phyloP scores from a whole-genome alignment of 306 rosid species.

The Gynostemma pentaphyllum region DNA sequence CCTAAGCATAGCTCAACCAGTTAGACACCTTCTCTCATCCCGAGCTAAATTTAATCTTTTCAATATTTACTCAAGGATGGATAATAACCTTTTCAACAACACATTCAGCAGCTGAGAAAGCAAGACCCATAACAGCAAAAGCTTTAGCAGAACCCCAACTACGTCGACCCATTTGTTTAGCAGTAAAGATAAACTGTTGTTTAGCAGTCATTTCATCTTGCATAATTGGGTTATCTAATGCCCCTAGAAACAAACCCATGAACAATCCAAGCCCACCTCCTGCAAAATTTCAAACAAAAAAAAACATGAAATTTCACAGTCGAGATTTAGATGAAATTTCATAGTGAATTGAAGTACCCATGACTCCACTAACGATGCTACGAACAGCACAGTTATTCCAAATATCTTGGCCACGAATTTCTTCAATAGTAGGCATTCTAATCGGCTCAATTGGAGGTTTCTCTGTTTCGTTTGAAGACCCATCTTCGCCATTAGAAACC shows the following conservation, averaged over 20 bases:
- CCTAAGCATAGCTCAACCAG: too few species aligned
- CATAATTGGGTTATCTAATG: constrained; percentile 64
- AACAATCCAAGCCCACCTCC: constrained; percentile 89
- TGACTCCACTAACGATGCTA: constrained; percentile 79
- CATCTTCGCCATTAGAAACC: constrained; percentile 38
- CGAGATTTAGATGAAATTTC: too few species aligned
- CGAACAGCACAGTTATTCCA: constrained; percentile 92
- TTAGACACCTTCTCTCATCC: too few species aligned
- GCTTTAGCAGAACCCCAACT: constrained; percentile 88
- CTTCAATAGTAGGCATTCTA: constrained; percentile 66
- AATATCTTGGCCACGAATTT: constrained; percentile 93
- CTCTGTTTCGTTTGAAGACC: constrained; percentile 35
- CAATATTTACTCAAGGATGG: too few species aligned
- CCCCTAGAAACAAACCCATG: constrained; percentile 87
- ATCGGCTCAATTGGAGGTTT: constrained; percentile 66
- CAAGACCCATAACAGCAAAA: constrained; percentile 88
- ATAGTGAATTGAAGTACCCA: too few species aligned
- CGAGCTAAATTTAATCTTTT: too few species aligned
- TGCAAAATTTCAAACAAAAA: too few species aligned
- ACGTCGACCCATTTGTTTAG: constrained; percentile 90
- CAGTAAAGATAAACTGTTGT: constrained; percentile 60
- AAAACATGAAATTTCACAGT: neutral
- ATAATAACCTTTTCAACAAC: constrained; percentile 95
- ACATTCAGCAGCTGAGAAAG: constrained; percentile 94
- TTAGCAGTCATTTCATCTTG: constrained; percentile 70